Conservation (phyloP, 2,329 filamentous ascomycete species). For the Graphilbum fragrans region DNA sequence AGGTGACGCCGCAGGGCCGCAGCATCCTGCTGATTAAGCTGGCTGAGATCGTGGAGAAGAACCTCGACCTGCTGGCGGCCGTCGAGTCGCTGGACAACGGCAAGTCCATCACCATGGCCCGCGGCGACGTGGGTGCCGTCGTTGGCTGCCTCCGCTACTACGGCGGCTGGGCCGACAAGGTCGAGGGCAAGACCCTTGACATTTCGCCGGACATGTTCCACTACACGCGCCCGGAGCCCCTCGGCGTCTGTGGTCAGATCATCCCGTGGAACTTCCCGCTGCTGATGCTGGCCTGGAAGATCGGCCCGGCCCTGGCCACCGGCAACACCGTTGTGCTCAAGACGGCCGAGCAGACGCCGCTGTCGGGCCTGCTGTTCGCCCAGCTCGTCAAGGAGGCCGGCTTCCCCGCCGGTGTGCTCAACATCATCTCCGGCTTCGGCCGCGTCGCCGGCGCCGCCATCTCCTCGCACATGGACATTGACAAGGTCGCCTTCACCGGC, state of each 20-base stretch:
- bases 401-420: conserved; percentile 66
- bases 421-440: conserved; percentile 68
- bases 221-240: conserved; percentile 70
- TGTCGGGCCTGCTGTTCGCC: conserved; percentile 54
- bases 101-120: conserved; percentile 67
- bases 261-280: conserved; percentile 86
- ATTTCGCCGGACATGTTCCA: conserved; percentile 68
- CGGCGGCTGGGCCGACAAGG: conserved; percentile 86
- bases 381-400: conserved; percentile 61
- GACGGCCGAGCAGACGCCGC: conserved; percentile 65
- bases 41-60: conserved; percentile 68
- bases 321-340: conserved; percentile 65
- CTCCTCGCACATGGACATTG: conserved; percentile 63
- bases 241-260: conserved; percentile 75
- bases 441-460: conserved; percentile 68
- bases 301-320: conserved; percentile 58
- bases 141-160: conserved; percentile 72
- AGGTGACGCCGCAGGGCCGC: conserved; percentile 58
- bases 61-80: conserved; percentile 62
- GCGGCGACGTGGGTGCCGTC: conserved; percentile 58
- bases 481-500: conserved; percentile 77
- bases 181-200: conserved; percentile 76
- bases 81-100: conserved; percentile 85
- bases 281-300: conserved; percentile 76
- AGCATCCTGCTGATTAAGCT: conserved; percentile 62